phyloP scores from a whole-genome alignment of 371 early-diverging fungal species.

The Mucor piriformis region DNA sequence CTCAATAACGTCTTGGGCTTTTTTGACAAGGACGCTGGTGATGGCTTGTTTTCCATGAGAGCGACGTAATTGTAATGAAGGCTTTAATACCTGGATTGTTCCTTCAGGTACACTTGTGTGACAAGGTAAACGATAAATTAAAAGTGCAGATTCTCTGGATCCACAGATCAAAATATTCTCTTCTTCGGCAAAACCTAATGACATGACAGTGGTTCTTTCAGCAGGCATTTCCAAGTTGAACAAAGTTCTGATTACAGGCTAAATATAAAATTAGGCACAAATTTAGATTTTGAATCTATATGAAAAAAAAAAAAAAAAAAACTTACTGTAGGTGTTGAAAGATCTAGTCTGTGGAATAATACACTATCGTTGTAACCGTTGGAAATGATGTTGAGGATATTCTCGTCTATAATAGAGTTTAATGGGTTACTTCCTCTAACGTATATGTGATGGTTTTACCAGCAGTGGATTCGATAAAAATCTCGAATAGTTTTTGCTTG shows the following conservation, averaged over 20 bases:
- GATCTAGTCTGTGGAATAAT: slow-evolving; percentile 39
- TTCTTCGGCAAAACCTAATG: slow-evolving; percentile 44
- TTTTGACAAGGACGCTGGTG: slow-evolving; percentile 44
- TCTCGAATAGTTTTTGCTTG: slow-evolving; percentile 53
- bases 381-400: slow-evolving; percentile 47
- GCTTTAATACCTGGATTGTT: slow-evolving; percentile 16
- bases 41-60: slow-evolving; percentile 60
- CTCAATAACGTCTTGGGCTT: neutral
- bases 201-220: slow-evolving; percentile 53
- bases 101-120: slow-evolving; percentile 1
- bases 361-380: slow-evolving; percentile 48
- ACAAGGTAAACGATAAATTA: slow-evolving; percentile 51
- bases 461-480: slow-evolving; percentile 44
- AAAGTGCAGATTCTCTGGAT: slow-evolving; percentile 62
- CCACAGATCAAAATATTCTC: slow-evolving; percentile 59
- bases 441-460: no score
- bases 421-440: no score
- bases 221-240: slow-evolving; percentile 52
- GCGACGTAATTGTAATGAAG: slow-evolving; percentile 40
- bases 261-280: neutral
- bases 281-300: neutral
- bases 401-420: slow-evolving; percentile 24
- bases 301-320: neutral
- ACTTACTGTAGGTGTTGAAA: slow-evolving; percentile 26
- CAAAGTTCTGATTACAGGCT: slow-evolving; percentile 44